Base-by-base conservation (phyloP, 345 rosid genomes). In the Bruguiera sexangula region DNA sequence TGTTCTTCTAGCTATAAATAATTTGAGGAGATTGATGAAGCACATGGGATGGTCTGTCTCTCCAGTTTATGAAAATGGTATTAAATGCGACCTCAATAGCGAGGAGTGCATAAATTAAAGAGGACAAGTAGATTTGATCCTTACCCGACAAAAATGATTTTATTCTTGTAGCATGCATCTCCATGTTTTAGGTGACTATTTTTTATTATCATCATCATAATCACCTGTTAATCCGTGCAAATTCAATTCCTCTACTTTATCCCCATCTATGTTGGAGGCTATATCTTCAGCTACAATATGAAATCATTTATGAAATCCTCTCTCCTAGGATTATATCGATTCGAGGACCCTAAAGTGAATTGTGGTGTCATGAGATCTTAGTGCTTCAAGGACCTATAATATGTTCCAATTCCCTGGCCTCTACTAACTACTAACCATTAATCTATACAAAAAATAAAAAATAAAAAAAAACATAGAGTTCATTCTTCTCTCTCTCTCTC, bases 11-110 rank as follows among this genome's bases (percentile, higher is more conserved):
- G 29, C 9, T 8, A 8, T 8, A 63, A 50, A 61, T 21, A 61
- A 31, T 51, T 60, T 34, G 27, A 68, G 30, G 19, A 70, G 55
- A 46, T 68, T 50, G 70, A 70, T 60, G 73, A 73, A 69, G 80
- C 84, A 80, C 84, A 85, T 83, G 80, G 79, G 76, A 54, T 66
- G 83, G 69, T 68, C 62, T 76, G 76, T 74, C 75, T 73, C 71
- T 74, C 57, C 11, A n/a, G 59, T 60, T 75, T 61, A 63, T 71
- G 61, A 67, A 80, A 53, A 8, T n/a, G 29, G 9, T 4, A 15
- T 30, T 54, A 63, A 43, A 43, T 43, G 16, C 18, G 19, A 43
- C 18, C 50, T 43, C 5, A 43, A 43, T 43, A 11, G 16, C 48
- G 48, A 19, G 37, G 11, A 6, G 48, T 39, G 48, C 16, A 43